Evolutionary conservation across 2,329 filamentous ascomycete genomes (phyloP), one percentile per base, ranked within the genome.

Genomic region (Apiospora pterosperma): DNA sequence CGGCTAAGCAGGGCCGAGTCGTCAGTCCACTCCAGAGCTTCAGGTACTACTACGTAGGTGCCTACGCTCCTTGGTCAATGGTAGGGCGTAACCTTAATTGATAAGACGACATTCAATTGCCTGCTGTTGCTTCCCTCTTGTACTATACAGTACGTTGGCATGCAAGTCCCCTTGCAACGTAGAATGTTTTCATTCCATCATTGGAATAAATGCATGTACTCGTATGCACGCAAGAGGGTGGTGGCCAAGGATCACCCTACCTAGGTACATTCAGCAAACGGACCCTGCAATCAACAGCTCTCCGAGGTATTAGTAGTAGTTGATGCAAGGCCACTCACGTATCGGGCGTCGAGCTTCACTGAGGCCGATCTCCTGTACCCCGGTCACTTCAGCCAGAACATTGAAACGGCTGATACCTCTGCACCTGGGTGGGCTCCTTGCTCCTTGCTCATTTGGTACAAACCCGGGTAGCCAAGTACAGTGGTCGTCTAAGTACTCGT

Each of bases 181-280:
- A 28, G 48, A 55, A 34, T 34, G 48, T 25, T 55, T 31, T 12
- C 48, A 28, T 55, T 42, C 41, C 21, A 21, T 42, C n/a, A n/a
- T 42, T 12, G 48, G 34, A 11, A 25, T 21, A 55, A 34, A 55
- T 19, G n/a, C 41, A 23, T n/a, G 23, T n/a, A 42, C 41, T 21
- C 41, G 48, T 34, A 55, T 55, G 48, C 48, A 55, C 48, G 48
- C 48, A 55, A 55, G 48, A 55, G n/a, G n/a, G n/a, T 55, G 48
- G 48, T 55, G 48, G 48, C 48, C 48, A 55, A 55, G 25, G 5
- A 55, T 34, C 34, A 34, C n/a, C n/a, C n/a, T n/a, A n/a, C n/a
- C n/a, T n/a, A n/a, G n/a, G n/a, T 41, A 41, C 48, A 34, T 21
- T 34, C 48, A 55, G 48, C 48, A 28, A 55, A 55, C 8, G 48